Base-by-base conservation (phyloP, 129 eudicot genomes). In the Glebionis coronaria region DNA sequence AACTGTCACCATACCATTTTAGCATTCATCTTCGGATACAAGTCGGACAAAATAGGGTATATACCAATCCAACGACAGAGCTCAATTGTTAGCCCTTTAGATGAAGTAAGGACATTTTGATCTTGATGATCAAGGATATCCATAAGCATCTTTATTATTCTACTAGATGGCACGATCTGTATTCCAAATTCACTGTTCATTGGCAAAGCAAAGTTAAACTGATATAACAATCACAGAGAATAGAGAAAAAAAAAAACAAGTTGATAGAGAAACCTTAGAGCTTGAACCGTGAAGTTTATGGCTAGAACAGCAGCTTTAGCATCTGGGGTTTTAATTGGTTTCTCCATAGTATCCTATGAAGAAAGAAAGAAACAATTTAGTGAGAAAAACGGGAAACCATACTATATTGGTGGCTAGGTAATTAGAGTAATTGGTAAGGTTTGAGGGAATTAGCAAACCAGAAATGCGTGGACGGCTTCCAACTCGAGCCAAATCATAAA, bases 31-130 rank as follows among this genome's bases (percentile, higher is more conserved):
- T 90, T 86, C 77, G 87, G 95, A 67, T 87, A 85, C 71, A 90
- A 68, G 52, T 84, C 82, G 19, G 92, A 90, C 56, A 87, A 87
- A 63, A 90, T 95, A 15, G 92, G 85, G 15, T 90, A 95, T 64
- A 84, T 90, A 31, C 97, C 92, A 71, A 90, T 90, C 97, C 90
- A 90, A 67, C 90, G 95, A 68, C 97, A 90, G 62, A 90, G 91
- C 79, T 90, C 95, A 58, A 90, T 82, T 23, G 97, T 90, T 65
- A 90, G 76, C 21, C 97, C 95, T 78, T 90, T 90, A 4, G 97
- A 82, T 35, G 95, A 90, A n/a, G n/a, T n/a, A n/a, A n/a, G n/a
- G n/a, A n/a, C n/a, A n/a, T n/a, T n/a, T n/a, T n/a, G n/a, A n/a
- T n/a, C n/a, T n/a, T n/a, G n/a, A n/a, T n/a, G n/a, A n/a, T n/a